Evolutionary conservation across 2,329 filamentous ascomycete species (phyloP).

Genomic region (Fusarium nurragi): DNA sequence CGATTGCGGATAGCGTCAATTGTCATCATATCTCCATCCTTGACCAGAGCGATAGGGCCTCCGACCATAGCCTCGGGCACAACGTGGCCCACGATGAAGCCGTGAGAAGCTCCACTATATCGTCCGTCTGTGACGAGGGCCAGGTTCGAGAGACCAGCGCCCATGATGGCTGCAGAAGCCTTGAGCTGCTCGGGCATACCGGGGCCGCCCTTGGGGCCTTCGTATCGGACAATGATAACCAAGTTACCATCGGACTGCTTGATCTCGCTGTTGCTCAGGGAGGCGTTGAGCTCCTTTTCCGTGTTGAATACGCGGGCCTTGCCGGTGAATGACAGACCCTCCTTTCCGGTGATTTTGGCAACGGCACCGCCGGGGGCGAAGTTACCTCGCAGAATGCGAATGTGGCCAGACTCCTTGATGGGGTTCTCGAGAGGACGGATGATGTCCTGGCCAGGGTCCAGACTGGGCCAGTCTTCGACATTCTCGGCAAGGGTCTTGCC

Average conservation of each 20-base stretch:
- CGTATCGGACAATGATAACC: slow-evolving; percentile 90
- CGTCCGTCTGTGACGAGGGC: slow-evolving; percentile 92
- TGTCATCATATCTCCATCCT: slow-evolving; percentile 82
- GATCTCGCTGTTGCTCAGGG: slow-evolving; percentile 75
- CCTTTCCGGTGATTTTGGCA: slow-evolving; percentile 96
- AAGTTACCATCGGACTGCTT: slow-evolving; percentile 72
- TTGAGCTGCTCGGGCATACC: slow-evolving; percentile 97
- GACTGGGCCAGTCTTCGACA: slow-evolving; percentile 77
- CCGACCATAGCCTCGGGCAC: slow-evolving; percentile 90
- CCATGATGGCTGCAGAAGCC: slow-evolving; percentile 90
- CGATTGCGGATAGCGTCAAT: slow-evolving; percentile 86
- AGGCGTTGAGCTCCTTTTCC: slow-evolving; percentile 79
- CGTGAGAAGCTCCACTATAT: slow-evolving; percentile 88
- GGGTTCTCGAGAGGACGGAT: slow-evolving; percentile 80
- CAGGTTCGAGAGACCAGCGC: slow-evolving; percentile 85
- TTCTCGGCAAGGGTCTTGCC: slow-evolving; percentile 87
- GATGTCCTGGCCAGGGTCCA: slow-evolving; percentile 82
- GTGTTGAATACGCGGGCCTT: slow-evolving; percentile 87
- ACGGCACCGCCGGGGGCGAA: slow-evolving; percentile 89
- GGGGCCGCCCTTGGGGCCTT: slow-evolving; percentile 91
- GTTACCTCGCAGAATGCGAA: slow-evolving; percentile 89
- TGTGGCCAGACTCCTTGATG: slow-evolving; percentile 86
- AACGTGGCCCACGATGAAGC: slow-evolving; percentile 94
- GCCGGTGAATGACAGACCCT: slow-evolving; percentile 84
- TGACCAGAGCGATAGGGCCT: slow-evolving; percentile 85